Percentiles rank a stretch among this genome's conserved stretches.
Conservation (phyloP, 441 rosid genomes). For the Gossypium trilobum region DNA sequence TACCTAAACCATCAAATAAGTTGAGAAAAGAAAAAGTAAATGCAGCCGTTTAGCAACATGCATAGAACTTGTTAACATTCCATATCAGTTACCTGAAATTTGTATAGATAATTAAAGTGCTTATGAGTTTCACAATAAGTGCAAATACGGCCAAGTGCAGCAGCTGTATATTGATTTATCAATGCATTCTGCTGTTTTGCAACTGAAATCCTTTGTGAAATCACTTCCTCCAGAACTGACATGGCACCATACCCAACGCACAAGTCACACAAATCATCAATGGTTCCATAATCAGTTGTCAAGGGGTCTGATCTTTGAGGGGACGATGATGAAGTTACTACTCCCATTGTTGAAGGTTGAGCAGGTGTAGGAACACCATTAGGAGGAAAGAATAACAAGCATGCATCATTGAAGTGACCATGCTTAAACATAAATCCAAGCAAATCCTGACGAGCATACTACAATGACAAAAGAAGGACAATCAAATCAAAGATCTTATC, state of each 20-base stretch:
- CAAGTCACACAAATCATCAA: constrained; percentile 77
- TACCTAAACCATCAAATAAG: constrained; percentile 43
- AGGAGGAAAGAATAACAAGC: constrained; percentile 74
- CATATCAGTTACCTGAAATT: constrained; percentile 55
- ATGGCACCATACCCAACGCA: constrained; percentile 82
- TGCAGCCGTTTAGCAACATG: not conserved
- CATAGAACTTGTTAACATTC: too few relatives aligned
- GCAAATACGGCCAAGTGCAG: constrained; percentile 79
- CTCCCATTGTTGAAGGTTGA: constrained; percentile 54
- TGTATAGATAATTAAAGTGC: constrained; percentile 88
- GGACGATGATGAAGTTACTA: constrained; percentile 61
- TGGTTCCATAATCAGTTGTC: constrained; percentile 86
- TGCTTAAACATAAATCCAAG: constrained; percentile 87
- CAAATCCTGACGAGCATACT: constrained; percentile 88
- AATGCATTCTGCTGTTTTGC: constrained; percentile 48
- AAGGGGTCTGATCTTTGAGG: constrained; percentile 91
- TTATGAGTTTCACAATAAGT: constrained; percentile 70
- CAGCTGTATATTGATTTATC: constrained; percentile 54
- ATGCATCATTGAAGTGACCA: constrained; percentile 78
- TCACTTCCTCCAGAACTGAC: constrained; percentile 74
- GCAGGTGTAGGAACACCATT: constrained; percentile 64
- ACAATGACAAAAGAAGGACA: constrained; percentile 25
- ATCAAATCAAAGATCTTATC: constrained; percentile 8
- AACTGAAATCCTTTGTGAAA: constrained; percentile 61
- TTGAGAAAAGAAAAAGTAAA: constrained; percentile 1